These are phyloP conservation scores for Paxillus rubicundulus DNA, from an alignment of 768 basidiomycete genomes.

Conservation along the genomic window DNA sequence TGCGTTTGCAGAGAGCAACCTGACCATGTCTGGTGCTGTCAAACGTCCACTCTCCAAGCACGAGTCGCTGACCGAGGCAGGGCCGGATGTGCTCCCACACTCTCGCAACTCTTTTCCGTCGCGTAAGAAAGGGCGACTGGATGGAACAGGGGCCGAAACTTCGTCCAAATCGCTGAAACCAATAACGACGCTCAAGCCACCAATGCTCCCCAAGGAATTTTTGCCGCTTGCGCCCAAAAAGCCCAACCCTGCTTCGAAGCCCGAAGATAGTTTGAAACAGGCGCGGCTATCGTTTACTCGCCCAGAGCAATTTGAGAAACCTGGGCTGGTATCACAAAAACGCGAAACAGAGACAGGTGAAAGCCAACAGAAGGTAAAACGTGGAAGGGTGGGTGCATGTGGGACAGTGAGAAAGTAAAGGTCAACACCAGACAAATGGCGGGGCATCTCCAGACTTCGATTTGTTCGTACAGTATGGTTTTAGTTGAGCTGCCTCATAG, in stretches of 20 bases:
- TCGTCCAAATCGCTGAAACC: conserved; percentile 23
- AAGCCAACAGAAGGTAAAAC: too few species aligned
- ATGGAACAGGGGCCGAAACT: neutral
- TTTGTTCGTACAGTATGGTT: too few species aligned
- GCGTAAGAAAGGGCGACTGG: neutral
- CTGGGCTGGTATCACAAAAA: too few species aligned
- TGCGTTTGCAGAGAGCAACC: conserved; percentile 17
- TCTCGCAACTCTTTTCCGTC: conserved; percentile 9
- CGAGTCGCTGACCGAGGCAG: neutral
- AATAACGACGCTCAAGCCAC: conserved; percentile 29
- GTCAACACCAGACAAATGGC: too few species aligned
- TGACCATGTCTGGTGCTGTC: neutral
- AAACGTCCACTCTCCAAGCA: neutral
- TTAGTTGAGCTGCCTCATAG: too few species aligned
- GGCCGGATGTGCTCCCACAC: conserved; percentile 3
- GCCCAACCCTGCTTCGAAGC: conserved; percentile 4
- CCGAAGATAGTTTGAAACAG: conserved; percentile 15
- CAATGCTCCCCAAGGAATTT: conserved; percentile 28
- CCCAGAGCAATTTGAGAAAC: too few species aligned
- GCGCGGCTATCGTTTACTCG: conserved; percentile 17
- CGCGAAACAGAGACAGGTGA: neutral
- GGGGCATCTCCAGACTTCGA: too few species aligned
- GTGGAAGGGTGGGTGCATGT: too few species aligned
- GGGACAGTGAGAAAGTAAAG: too few species aligned
- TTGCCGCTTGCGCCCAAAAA: conserved; percentile 2